Evolutionary conservation across 331 rosid species (phyloP), one percentile per base, ranked within the genome.

Genomic region (Phaseolus coccineus): DNA sequence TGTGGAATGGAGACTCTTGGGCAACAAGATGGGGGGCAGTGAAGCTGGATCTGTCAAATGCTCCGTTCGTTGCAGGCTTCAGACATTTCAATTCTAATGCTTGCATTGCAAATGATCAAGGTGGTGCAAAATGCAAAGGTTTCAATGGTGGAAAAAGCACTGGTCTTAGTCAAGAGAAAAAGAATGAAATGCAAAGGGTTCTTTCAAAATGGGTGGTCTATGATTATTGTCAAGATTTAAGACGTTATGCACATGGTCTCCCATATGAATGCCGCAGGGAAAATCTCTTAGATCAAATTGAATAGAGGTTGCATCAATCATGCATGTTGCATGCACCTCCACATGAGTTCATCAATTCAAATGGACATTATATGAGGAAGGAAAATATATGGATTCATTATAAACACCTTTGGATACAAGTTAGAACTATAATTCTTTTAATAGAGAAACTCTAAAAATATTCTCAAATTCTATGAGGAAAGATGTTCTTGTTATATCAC

Each of bases 1-100:
- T 93, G 6, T 93, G 98, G 98, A 88, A 91, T 55, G 96, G 89
- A 5, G 95, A 93, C 27, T 84, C 89, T 13, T 91, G 97, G 98
- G 98, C 98, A 24, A 90, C 97, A 27, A 87, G 87, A 75, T 91
- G 97, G 69, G 94, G 94, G 2, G 74, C 64, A 1, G 93, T 91
- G 62, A 93, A 86, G 77, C 83, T 89, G 1, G 93, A 93, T 62
- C 74, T 90, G 84, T 73, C 91, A 28, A 30, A 78, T 57, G 98
- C 95, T 28, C 92, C 98, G 61, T 91, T 90, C 74, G 70, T 82
- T 0, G 98, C 93, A 31, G 72, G 85, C 24, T 93, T 88, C 87
- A 87, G 74, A 37, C 72, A 87, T 74, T 82, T 81, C 69, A 81
- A 77, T 35, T 83, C 86, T 61, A 72, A 83, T 39, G 91, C 91